phyloP scores from a whole-genome alignment of 139 green algal species.

The Chlamydomonas eustigma region DNA sequence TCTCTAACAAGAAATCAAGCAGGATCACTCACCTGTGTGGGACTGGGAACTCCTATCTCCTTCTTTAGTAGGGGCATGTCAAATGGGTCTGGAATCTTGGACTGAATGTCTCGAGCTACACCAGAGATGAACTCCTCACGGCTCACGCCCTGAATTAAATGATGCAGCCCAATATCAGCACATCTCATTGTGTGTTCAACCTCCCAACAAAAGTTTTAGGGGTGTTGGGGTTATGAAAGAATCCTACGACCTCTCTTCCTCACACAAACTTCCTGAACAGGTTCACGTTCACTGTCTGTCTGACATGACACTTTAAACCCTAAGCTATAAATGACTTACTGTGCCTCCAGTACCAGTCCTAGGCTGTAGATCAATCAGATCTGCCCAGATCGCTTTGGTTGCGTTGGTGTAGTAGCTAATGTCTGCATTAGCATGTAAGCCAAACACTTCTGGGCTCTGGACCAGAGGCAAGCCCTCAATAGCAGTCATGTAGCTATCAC shows the following conservation, averaged over 20 bases:
- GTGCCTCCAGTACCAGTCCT: conserved; percentile 34
- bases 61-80: conserved; percentile 73
- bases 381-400: conserved; percentile 71
- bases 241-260: no score
- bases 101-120: conserved; percentile 62
- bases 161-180: no score
- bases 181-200: no score
- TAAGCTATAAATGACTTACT: neutral
- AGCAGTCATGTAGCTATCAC: conserved; percentile 47
- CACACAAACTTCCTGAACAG: no score
- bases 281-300: no score
- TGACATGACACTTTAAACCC: no score
- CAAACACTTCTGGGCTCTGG: conserved; percentile 76
- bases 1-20: no score
- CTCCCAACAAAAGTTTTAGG: no score
- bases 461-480: conserved; percentile 76
- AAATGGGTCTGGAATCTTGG: conserved; percentile 77
- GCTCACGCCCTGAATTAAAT: conserved; percentile 36
- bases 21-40: conserved; percentile 47
- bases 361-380: conserved; percentile 78
- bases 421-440: conserved; percentile 84
- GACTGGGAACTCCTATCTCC: conserved; percentile 57
- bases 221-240: no score
- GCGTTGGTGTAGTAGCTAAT: conserved; percentile 81
- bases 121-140: conserved; percentile 70